Evolutionary conservation across 805 yeast species (phyloP), one percentile per base, ranked within the genome.

Genomic region (Spathaspora sp.): DNA sequence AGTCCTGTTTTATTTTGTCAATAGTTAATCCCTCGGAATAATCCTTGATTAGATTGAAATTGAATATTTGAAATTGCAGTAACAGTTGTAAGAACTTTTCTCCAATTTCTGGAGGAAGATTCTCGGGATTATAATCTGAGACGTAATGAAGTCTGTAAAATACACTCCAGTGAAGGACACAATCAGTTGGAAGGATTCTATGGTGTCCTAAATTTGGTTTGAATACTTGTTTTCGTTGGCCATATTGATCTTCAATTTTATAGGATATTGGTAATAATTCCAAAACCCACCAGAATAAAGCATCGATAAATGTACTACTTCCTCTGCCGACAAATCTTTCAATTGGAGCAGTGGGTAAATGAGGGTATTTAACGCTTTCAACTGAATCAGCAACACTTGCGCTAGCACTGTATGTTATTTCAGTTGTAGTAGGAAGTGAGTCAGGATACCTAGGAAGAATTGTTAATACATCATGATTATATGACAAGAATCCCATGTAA

Each of bases 111-210:
- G 28, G 14, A 5, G 65, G 64, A 11, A 67, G 31, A 48, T 65
- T 66, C 1, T 42, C 40, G 0, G 86, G 86, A 1, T 64, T 51
- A 55, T 81, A 80, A 55, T 75, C 79, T 35, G 61, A 50, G 49
- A 78, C 70, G 54, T 66, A 73, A 52, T 75, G 80, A 49, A 78
- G 58, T 55, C 86, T 68, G 81, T 85, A 84, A 53, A 70, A 72
- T 0, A 83, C 75, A 45, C 88, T 82, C 89, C 89, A 85, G 63
- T 85, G 89, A 32, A 83, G 53, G 12, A 63, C 64, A 10, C 78
- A 75, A 52, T 72, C 64, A 1, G 54, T 52, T 1, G 88, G 87
- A 3, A 85, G 65, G 42, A 67, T 67, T 53, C 89, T 68, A 4
- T 62, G 51, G 12, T 80, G 67, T 1, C 89, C 89, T 2, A 82